Base-by-base conservation (phyloP, 2,329 filamentous ascomycete genomes). In the Whalleya microplaca region DNA sequence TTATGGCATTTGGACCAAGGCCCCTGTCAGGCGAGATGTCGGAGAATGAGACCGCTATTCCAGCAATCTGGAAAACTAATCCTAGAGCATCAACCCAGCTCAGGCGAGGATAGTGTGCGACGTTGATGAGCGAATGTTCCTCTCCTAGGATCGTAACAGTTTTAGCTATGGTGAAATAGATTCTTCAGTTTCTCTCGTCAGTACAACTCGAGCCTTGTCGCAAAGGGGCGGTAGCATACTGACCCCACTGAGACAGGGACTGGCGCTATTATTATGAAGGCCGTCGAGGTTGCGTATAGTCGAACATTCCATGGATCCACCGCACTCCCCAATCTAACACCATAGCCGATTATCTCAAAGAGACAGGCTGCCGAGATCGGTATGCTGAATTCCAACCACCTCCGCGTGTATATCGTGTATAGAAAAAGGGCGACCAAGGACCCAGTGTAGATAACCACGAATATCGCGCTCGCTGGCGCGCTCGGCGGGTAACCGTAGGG, bases 241-340 rank as follows among this genome's bases (percentile, higher is more conserved):
- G 48, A 71, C 70, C 60, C 65, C 53, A 62, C 59, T 2, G 69
- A 68, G 27, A 72, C 42, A 21, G 69, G 69, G 0, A 65, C 62
- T 1, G 71, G 69, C 1, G 70, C 69, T 10, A 71, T 52, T 10
- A 67, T 66, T 21, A 71, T 55, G 12, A 67, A 63, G 1, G 63
- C 43, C 27, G 58, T 68, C 40, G 63, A 62, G 19, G 61, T 57
- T 9, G 65, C 61, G 32, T 66, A 67, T 14, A 65, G 53, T 23
- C 55, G 58, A 16, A 65, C 57, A 29, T 62, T 61, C 67, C 66
- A 71, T 1, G 66, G 64, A 21, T 68, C 53, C 6, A 53, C 29
- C 48, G 51, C 63, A 46, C 63, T 68, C 7, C 55, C 64, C 12
- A 66, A 29, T 21, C 69, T 63, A 19, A 60, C 55, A 9, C 44